These are phyloP conservation scores for Hirschfeldia incana DNA, from an alignment of 345 rosid species.

Conservation along the genomic window DNA sequence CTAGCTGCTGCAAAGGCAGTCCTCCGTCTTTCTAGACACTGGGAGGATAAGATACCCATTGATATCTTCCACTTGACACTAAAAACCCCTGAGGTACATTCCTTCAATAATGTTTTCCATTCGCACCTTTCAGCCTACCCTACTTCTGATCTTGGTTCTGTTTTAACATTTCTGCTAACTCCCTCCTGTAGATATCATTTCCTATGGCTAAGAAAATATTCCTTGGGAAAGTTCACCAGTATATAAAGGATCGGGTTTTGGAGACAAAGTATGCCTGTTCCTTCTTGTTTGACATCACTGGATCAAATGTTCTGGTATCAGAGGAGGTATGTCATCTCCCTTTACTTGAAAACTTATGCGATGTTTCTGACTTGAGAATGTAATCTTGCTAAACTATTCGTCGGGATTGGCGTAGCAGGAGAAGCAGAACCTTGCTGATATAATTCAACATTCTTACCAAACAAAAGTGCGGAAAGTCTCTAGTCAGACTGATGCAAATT, in stretches of 20 bases:
- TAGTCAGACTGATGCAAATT: conserved; percentile 61
- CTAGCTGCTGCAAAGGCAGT: conserved; percentile 95
- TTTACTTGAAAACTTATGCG: conserved; percentile 32
- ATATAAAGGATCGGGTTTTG: conserved; percentile 78
- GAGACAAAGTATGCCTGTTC: conserved; percentile 91
- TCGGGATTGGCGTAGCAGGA: conserved; percentile 57
- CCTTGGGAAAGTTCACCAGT: conserved; percentile 86
- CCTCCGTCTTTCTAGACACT: conserved; percentile 80
- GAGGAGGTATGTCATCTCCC: conserved; percentile 67
- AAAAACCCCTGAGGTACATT: conserved; percentile 66
- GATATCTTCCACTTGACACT: conserved; percentile 77
- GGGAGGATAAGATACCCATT: conserved; percentile 89
- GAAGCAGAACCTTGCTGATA: conserved; percentile 77
- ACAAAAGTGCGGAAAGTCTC: conserved; percentile 71
- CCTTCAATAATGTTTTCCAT: conserved; percentile 14
- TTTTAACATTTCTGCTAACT: not conserved
- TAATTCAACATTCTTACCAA: conserved; percentile 80
- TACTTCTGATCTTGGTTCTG: conserved; percentile 20
- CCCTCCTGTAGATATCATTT: conserved; percentile 62
- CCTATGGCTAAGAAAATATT: conserved; percentile 74
- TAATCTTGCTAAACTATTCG: conserved; percentile 14
- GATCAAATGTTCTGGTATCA: conserved; percentile 47
- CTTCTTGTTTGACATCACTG: conserved; percentile 57
- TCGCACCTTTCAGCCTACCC: not conserved
- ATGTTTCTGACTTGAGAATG: conserved; percentile 27